Base-by-base conservation (phyloP, 2,329 filamentous ascomycete species). In the Cladosporium sp. region DNA sequence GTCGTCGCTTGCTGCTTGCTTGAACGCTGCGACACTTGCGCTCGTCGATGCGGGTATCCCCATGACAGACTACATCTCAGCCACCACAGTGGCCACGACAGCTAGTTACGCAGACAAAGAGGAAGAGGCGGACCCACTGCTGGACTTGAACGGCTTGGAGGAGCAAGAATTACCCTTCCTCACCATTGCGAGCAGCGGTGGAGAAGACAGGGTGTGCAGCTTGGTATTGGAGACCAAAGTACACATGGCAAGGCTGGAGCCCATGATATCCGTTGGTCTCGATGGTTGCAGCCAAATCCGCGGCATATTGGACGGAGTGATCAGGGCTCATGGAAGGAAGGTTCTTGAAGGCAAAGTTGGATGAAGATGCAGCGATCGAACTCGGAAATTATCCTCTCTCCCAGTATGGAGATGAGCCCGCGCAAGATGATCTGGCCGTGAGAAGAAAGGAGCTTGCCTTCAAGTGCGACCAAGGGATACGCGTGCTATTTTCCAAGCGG, bases 11-110 rank as follows among this genome's bases (percentile, higher is more conserved):
- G 90, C 92, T 0, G 87, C 90, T 0, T 89, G 92, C 43, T 77
- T 97, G 61, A 98, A 98, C 65, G 93, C 93, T 3, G 82, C 87
- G 0, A 95, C 92, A 0, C 81, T 98, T 10, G 93, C 93, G 0
- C 82, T 97, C 18, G 85, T 97, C 57, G 93, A 98, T 67, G 93
- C 93, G 0, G 93, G 93, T 49, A 86, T 98, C 16, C 93, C 93
- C 19, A 96, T 97, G 91, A 83, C 84, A 2, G 89, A 95, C 66
- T 95, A 96, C 67, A 81, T 97, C 2, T 84, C 85, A 18, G 89
- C 91, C 5, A 95, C 89, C 71, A 95, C 91, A 0, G 87, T 89
- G 0, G 93, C 91, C 3, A 87, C 85, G 11, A 89, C 86, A 0
- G 84, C 84, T 0, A 80, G 82, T 0, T 81, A 86, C 59, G 76